Evolutionary conservation across 2,329 filamentous ascomycete genomes (phyloP).

Genomic region (Colletotrichum gloeosporioides): DNA sequence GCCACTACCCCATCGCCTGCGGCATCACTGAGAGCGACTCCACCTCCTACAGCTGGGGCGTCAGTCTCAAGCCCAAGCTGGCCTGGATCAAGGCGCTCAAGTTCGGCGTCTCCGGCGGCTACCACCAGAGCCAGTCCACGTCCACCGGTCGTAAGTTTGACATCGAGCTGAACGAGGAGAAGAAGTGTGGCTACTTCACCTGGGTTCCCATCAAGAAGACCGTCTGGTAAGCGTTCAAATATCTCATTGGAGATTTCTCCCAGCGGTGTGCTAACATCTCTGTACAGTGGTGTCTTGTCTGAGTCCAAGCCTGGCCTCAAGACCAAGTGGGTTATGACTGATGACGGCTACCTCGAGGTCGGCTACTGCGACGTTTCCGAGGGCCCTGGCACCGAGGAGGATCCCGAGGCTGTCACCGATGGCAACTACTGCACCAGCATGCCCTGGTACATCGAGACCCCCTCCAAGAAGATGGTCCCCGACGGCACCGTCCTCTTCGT

Average conservation of each 20-base stretch:
- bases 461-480: neutral
- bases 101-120: slow-evolving; percentile 26
- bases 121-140: neutral
- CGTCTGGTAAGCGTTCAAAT: neutral
- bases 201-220: slow-evolving; percentile 23
- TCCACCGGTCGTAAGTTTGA: neutral
- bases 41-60: slow-evolving; percentile 29
- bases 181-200: slow-evolving; percentile 25
- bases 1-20: slow-evolving; percentile 36
- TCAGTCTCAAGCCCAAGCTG: slow-evolving; percentile 36
- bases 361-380: neutral
- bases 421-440: neutral
- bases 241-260: neutral
- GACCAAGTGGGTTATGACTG: neutral
- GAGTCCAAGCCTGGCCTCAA: neutral
- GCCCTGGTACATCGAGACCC: neutral
- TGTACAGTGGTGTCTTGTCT: slow-evolving; percentile 2
- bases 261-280: neutral
- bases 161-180: neutral
- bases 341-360: neutral
- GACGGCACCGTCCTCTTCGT: slow-evolving; percentile 24
- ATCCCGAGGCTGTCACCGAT: neutral
- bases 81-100: slow-evolving; percentile 24
- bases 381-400: neutral
- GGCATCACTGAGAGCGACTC: slow-evolving; percentile 31